These are phyloP conservation scores for Serendipita indica DNA, from an alignment of 768 basidiomycete species.

Conservation along the genomic window DNA sequence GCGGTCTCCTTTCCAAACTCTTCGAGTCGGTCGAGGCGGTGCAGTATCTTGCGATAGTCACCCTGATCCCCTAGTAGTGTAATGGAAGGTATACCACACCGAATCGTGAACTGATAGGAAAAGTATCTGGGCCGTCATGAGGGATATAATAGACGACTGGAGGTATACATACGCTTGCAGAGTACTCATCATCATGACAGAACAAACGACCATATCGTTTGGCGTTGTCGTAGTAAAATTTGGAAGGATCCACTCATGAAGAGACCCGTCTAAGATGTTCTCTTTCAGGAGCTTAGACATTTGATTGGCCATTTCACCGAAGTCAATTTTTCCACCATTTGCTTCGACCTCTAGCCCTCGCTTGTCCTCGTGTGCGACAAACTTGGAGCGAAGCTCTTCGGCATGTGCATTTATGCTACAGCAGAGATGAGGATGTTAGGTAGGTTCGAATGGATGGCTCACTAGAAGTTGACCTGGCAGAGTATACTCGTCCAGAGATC, in stretches of 20 bases:
- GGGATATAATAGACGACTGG: too few relatives aligned
- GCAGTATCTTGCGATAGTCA: conserved; percentile 28
- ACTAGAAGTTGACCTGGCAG: conserved; percentile 25
- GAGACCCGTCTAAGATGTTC: conserved; percentile 15
- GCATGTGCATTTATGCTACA: conserved; percentile 19
- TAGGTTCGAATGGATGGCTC: background rate
- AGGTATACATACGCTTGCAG: conserved; percentile 20
- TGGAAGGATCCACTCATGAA: conserved; percentile 30
- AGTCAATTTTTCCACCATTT: conserved; percentile 21
- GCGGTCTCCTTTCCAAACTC: conserved; percentile 24
- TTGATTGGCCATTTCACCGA: conserved; percentile 17
- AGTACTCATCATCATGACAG: conserved; percentile 31
- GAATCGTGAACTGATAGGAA: conserved; percentile 20
- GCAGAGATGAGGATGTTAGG: background rate
- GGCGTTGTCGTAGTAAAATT: conserved; percentile 31
- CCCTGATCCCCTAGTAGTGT: conserved; percentile 29
- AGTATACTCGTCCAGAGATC: conserved; percentile 35
- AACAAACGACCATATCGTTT: conserved; percentile 26
- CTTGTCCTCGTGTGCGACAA: conserved; percentile 27
- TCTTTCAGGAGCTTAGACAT: background rate
- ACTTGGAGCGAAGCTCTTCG: conserved; percentile 24
- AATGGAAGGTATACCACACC: conserved; percentile 31
- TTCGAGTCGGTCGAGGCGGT: conserved; percentile 27
- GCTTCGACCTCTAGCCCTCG: conserved; percentile 20
- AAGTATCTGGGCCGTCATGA: conserved; percentile 20